Conservation (phyloP, 306 rosid genomes). For the Hippophae gyantsensis region DNA sequence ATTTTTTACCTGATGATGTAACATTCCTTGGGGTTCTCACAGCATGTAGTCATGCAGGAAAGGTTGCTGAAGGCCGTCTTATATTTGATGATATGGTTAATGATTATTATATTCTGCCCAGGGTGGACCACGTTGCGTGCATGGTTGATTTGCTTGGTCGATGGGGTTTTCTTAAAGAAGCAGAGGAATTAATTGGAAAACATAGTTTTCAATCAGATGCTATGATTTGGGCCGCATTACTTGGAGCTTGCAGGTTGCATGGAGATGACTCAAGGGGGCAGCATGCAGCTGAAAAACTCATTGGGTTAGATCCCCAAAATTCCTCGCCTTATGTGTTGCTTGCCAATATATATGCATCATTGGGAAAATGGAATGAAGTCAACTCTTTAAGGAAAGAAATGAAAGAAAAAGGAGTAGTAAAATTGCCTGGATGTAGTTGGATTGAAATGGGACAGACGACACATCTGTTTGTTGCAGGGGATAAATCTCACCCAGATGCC, state of each 20-base stretch:
- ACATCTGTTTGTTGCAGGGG: slow-evolving; percentile 43
- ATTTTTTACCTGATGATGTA: slow-evolving; percentile 54
- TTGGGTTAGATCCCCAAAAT: slow-evolving; percentile 45
- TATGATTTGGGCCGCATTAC: slow-evolving; percentile 65
- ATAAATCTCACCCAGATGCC: slow-evolving; percentile 34
- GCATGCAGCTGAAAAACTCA: slow-evolving; percentile 56
- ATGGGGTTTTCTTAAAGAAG: slow-evolving; percentile 74
- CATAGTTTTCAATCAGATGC: slow-evolving; percentile 37
- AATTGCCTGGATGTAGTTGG: slow-evolving; percentile 75
- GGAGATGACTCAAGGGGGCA: slow-evolving; percentile 69
- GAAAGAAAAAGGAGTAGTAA: slow-evolving; percentile 52
- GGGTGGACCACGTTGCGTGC: slow-evolving; percentile 61
- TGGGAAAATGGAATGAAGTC: slow-evolving; percentile 64
- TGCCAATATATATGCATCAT: slow-evolving; percentile 54
- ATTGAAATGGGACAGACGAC: slow-evolving; percentile 47
- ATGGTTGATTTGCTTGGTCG: slow-evolving; percentile 75
- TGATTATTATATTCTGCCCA: slow-evolving; percentile 38
- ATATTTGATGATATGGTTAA: slow-evolving; percentile 42
- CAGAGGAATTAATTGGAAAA: slow-evolving; percentile 44
- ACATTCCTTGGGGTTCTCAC: slow-evolving; percentile 81
- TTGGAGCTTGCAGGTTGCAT: slow-evolving; percentile 73
- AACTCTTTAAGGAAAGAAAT: slow-evolving; percentile 50
- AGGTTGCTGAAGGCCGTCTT: slow-evolving; percentile 53
- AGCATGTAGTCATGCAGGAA: slow-evolving; percentile 79
- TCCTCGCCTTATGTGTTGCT: slow-evolving; percentile 66